Conservation (phyloP, 1,139 yeast genomes). For the Tardiomyces digboiensis region DNA sequence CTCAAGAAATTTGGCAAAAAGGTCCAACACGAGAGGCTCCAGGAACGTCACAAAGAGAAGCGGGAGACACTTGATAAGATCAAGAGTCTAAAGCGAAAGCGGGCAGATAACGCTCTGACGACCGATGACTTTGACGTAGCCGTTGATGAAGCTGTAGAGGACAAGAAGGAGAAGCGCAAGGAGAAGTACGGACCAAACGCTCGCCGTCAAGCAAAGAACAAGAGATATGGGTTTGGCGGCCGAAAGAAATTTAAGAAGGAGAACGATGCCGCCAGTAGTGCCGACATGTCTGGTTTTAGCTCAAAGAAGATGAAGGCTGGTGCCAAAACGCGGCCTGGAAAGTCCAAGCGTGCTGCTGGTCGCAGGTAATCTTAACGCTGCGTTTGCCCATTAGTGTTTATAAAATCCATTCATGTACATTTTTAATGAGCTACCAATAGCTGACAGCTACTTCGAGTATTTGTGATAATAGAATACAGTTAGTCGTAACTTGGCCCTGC, state of each 20-base stretch:
- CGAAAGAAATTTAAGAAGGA: constrained; percentile 63
- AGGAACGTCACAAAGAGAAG: constrained; percentile 92
- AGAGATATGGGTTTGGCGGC: constrained; percentile 67
- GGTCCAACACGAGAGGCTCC: constrained; percentile 89
- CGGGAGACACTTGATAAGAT: constrained; percentile 85
- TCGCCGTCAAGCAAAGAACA: constrained; percentile 58
- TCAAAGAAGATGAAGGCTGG: constrained; percentile 42
- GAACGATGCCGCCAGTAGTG: constrained; percentile 67
- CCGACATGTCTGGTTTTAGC: constrained; percentile 58
- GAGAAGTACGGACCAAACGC: constrained; percentile 41
- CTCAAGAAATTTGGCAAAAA: constrained; percentile 97
- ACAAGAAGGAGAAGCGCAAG: constrained; percentile 21
- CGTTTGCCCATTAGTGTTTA: neutral
- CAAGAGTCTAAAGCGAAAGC: constrained; percentile 79
- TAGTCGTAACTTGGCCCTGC: neutral
- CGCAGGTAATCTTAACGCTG: no score
- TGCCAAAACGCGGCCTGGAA: constrained; percentile 51
- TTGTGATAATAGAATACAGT: constrained; percentile 1
- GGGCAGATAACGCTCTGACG: constrained; percentile 66
- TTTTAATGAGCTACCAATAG: no score
- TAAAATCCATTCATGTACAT: neutral
- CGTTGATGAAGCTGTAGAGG: constrained; percentile 76
- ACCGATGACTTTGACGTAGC: constrained; percentile 50
- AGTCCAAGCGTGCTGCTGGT: constrained; percentile 42
- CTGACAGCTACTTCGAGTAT: no score